Percentiles rank a stretch among this genome's conserved stretches.
These are phyloP conservation scores for Carex sylvatica DNA, from an alignment of 202 grass and related monocot genomes.

Conservation along the genomic window DNA sequence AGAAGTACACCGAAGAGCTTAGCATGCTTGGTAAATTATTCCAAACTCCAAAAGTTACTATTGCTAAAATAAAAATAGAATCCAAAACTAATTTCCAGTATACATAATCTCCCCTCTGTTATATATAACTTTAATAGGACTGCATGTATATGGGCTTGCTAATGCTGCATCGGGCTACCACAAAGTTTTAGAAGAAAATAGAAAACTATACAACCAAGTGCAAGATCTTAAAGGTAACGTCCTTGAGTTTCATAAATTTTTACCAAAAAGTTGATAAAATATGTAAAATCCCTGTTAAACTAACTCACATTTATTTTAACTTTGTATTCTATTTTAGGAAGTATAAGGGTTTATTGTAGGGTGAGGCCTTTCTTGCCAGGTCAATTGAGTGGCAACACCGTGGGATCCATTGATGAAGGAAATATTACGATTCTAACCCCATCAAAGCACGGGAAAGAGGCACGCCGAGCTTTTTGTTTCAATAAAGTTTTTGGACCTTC, in stretches of 20 bases:
- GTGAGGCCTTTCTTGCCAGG: constrained; percentile 91
- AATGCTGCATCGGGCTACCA: constrained; percentile 89
- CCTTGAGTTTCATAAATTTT: constrained; percentile 15
- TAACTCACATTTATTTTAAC: constrained; percentile 22
- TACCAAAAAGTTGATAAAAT: constrained; percentile 20
- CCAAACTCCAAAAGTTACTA: background rate
- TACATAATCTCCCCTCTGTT: background rate
- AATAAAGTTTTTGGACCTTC: constrained; percentile 97
- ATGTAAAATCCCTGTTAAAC: background rate
- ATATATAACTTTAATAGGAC: constrained; percentile 55
- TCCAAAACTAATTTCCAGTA: background rate
- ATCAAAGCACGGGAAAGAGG: constrained; percentile 83
- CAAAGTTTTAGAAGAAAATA: constrained; percentile 98
- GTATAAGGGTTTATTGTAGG: constrained; percentile 96
- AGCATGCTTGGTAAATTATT: constrained; percentile 64
- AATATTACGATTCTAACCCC: constrained; percentile 77
- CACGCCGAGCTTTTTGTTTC: constrained; percentile 69
- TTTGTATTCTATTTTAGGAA: constrained; percentile 49
- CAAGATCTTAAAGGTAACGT: constrained; percentile 95
- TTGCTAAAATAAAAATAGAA: background rate
- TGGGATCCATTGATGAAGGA: constrained; percentile 78
- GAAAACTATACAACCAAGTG: constrained; percentile 95
- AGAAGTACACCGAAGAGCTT: constrained; percentile 72
- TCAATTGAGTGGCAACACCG: constrained; percentile 63
- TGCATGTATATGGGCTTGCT: constrained; percentile 74